Conservation (phyloP, 345 rosid genomes). For the Pistacia integerrima region DNA sequence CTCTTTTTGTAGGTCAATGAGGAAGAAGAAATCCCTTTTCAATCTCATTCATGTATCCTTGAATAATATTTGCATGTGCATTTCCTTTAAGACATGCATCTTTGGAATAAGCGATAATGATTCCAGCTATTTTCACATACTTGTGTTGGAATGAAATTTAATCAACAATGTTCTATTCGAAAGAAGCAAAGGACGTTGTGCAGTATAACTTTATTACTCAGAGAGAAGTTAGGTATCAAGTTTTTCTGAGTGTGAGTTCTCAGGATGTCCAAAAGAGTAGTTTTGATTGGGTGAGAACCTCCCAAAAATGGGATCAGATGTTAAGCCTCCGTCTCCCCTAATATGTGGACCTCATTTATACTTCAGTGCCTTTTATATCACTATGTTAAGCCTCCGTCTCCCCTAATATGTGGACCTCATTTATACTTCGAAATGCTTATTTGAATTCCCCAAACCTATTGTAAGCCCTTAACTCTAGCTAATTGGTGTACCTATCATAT, state of each 20-base stretch:
- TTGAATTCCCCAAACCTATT: not conserved
- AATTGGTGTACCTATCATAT: not conserved
- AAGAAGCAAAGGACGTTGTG: not conserved
- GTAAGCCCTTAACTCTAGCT: not conserved
- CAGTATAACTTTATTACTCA: not conserved
- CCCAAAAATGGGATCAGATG: not conserved
- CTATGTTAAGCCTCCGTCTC: not conserved
- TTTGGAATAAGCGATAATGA: not conserved
- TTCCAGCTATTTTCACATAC: not conserved
- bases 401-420: not conserved
- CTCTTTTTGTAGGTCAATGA: slow-evolving; percentile 50
- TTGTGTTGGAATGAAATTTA: not conserved
- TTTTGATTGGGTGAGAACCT: not conserved
- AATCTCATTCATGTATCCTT: slow-evolving; percentile 74
- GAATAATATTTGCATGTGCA: slow-evolving; percentile 2
- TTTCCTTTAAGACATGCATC: slow-evolving; percentile 11
- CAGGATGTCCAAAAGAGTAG: too few relatives aligned
- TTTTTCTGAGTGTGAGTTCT: too few relatives aligned
- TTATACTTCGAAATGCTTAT: not conserved
- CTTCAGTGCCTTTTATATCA: too few relatives aligned
- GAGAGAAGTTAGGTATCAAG: too few relatives aligned
- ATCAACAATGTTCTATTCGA: not conserved
- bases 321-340: not conserved
- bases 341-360: not conserved
- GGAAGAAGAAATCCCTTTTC: slow-evolving; percentile 55